These are phyloP conservation scores for Entomortierella lignicola DNA, from an alignment of 192 early-diverging fungal genomes.

Conservation along the genomic window DNA sequence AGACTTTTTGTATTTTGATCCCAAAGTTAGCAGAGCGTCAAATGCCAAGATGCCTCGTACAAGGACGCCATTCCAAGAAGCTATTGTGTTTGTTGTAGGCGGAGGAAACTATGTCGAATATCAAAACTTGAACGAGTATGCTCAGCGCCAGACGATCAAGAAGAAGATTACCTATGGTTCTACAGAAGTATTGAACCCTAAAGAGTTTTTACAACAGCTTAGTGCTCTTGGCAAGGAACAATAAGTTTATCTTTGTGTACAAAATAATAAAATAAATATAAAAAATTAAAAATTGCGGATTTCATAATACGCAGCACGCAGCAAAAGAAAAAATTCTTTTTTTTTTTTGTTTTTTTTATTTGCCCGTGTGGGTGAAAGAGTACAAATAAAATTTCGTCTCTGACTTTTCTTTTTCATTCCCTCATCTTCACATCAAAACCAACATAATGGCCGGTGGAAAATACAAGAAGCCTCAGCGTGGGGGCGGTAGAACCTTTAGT, in stretches of 20 bases:
- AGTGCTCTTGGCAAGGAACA: slow-evolving; percentile 67
- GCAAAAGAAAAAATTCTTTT: neutral
- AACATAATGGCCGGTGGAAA: slow-evolving; percentile 52
- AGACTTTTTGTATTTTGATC: slow-evolving; percentile 92
- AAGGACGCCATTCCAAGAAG: slow-evolving; percentile 80
- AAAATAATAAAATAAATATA: no score
- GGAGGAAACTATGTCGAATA: slow-evolving; percentile 99
- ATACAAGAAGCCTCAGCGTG: slow-evolving; percentile 55
- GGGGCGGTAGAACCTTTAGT: slow-evolving; percentile 52
- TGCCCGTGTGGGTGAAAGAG: neutral
- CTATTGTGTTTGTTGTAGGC: slow-evolving; percentile 97
- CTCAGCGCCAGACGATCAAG: slow-evolving; percentile 64
- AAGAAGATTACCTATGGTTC: slow-evolving; percentile 95
- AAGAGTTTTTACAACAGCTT: slow-evolving; percentile 85
- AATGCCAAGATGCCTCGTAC: slow-evolving; percentile 61
- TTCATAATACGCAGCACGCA: neutral
- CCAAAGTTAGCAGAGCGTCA: slow-evolving; percentile 71
- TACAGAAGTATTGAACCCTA: slow-evolving; percentile 88
- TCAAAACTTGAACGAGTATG: slow-evolving; percentile 93
- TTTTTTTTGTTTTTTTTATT: neutral
- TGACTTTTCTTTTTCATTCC: neutral
- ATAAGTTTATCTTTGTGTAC: neutral
- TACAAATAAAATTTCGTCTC: neutral
- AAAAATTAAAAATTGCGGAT: slow-evolving; percentile 12
- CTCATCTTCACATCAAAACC: slow-evolving; percentile 1